Evolutionary conservation across 495 filamentous ascomycete genomes (phyloP), one percentile per base, ranked within the genome.

Genomic region (Aspergillus mulundensis): DNA sequence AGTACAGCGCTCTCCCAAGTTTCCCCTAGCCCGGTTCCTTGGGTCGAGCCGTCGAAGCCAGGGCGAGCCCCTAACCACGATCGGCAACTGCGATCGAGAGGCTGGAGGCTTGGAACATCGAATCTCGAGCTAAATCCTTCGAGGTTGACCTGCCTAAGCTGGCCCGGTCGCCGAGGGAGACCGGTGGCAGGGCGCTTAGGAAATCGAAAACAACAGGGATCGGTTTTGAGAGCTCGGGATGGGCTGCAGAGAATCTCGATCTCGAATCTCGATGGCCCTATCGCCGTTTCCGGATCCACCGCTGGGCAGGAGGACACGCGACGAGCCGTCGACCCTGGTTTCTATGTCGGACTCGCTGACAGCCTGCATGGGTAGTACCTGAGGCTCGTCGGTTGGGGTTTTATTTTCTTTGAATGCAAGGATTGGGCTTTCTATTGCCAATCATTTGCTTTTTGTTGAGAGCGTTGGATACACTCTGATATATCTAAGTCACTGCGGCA

Each of bases 261-360:
- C 49, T 62, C 42, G 25, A 56, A 36, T 36, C 38, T 20, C 32
- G 19, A 53, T 50, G 42, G 49, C 38, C 48, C 52, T 54, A 57
- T 52, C 54, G 25, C 28, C 46, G 56, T 58, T 60, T 60, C 49
- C 54, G 57, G 61, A 52, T 63, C 61, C 61, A 63, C 61, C 25
- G n/a, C 25, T 49, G 15, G 51, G 25, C 23, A 59, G 49, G 56
- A 45, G 56, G 44, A 63, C 61, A 59, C 56, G 61, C 57, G 61
- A 63, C 60, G 57, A 49, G 43, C 57, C 57, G 57, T 57, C 59
- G 57, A 49, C 45, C 57, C 52, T 56, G 38, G 50, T 38, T 44
- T 53, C 48, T 55, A 50, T 51, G 30, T 34, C 36, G 50, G 38
- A 54, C 41, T 50, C 25, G 41, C 51, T 51, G 48, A 51, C 49